A percentile compares a stretch with the other conserved stretches of the same genome.
Evolutionary conservation across 148 eudicot species (phyloP).

Genomic region (Persicaria tinctoria): DNA sequence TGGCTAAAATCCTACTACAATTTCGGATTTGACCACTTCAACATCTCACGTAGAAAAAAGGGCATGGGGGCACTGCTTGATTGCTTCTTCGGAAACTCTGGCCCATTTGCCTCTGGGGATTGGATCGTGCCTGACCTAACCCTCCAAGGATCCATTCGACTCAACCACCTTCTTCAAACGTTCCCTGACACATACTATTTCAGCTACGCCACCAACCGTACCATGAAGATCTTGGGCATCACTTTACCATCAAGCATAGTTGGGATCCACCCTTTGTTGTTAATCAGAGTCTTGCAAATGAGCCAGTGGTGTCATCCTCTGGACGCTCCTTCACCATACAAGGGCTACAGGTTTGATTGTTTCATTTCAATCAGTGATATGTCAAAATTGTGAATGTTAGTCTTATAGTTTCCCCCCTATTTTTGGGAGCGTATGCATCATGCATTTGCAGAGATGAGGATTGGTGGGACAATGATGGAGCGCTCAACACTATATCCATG

Average conservation of each 20-base stretch:
- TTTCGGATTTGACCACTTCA: conserved; percentile 86
- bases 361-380: background rate
- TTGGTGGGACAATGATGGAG: conserved; percentile 99
- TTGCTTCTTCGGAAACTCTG: conserved; percentile 61
- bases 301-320: conserved; percentile 78
- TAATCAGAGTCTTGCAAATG: conserved; percentile 85
- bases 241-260: conserved; percentile 68
- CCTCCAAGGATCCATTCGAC: conserved; percentile 62
- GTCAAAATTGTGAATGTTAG: too few relatives aligned
- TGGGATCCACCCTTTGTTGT: conserved; percentile 76
- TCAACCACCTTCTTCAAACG: conserved; percentile 58
- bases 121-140: conserved; percentile 94
- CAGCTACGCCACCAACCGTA: conserved; percentile 87
- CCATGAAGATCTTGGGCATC: conserved; percentile 47
- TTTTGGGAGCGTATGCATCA: too few relatives aligned
- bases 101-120: conserved; percentile 89
- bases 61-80: conserved; percentile 68
- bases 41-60: conserved; percentile 68
- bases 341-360: conserved; percentile 66
- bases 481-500: conserved; percentile 85
- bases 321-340: conserved; percentile 72
- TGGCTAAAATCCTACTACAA: conserved; percentile 74
- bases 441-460: conserved; percentile 71
- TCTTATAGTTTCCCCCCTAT: too few relatives aligned
- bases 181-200: conserved; percentile 86